These are phyloP conservation scores for Melastoma candidum DNA, from an alignment of 441 rosid species.

Conservation along the genomic window DNA sequence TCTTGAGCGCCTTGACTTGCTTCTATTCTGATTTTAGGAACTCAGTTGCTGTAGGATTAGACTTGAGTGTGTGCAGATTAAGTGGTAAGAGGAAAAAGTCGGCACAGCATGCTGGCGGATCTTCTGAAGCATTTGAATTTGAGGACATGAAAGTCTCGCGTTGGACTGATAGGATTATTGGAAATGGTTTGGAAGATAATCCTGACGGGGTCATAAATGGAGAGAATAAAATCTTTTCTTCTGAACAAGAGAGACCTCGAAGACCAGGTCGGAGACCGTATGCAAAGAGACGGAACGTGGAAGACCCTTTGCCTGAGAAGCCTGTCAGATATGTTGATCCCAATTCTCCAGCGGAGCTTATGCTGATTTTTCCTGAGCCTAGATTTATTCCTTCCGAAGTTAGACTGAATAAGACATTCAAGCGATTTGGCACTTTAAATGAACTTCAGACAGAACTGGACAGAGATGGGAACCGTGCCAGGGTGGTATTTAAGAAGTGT, in stretches of 20 bases:
- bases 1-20: constrained; percentile 32
- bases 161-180: constrained; percentile 89
- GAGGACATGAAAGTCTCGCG: constrained; percentile 89
- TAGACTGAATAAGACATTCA: constrained; percentile 75
- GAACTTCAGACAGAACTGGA: constrained; percentile 84
- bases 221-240: constrained; percentile 41
- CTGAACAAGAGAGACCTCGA: constrained; percentile 34
- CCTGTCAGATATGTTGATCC: constrained; percentile 42
- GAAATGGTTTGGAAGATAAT: constrained; percentile 81
- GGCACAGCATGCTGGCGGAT: constrained; percentile 24
- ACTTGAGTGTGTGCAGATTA: constrained; percentile 23
- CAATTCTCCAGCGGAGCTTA: constrained; percentile 76
- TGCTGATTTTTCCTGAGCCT: constrained; percentile 62
- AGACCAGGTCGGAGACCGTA: constrained; percentile 47
- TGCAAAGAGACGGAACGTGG: constrained; percentile 51
- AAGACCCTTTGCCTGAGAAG: constrained; percentile 34
- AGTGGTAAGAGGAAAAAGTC: constrained; percentile 39
- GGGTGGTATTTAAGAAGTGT: constrained; percentile 74
- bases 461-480: constrained; percentile 61
- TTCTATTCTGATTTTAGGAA: constrained; percentile 83
- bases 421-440: constrained; percentile 69
- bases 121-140: constrained; percentile 73
- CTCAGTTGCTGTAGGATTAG: constrained; percentile 33
- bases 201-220: constrained; percentile 32
- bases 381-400: constrained; percentile 74